A percentile compares a stretch with the other conserved stretches of the same genome.
Conservation (phyloP, 2,329 filamentous ascomycete genomes). For the Metarhizium robertsii region DNA sequence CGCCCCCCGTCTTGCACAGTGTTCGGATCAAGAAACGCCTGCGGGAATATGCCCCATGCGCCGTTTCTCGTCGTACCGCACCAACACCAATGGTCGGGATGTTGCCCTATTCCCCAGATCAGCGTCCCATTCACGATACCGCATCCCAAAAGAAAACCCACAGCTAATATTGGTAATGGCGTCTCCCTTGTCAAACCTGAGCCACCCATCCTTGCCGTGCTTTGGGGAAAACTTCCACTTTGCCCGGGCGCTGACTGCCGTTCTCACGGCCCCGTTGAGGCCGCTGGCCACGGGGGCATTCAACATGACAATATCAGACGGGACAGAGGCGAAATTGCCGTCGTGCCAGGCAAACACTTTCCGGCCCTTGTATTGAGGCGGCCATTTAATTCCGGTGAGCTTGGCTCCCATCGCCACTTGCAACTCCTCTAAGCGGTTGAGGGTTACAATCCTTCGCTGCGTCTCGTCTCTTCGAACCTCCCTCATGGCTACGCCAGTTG, state of each 20-base stretch:
- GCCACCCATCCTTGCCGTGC: conserved; percentile 36
- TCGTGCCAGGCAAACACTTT: conserved; percentile 50
- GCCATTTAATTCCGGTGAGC: conserved; percentile 42
- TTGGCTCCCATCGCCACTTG: conserved; percentile 38
- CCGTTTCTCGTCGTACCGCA: conserved; percentile 41
- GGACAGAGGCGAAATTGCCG: conserved; percentile 38
- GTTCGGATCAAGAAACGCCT: conserved; percentile 36
- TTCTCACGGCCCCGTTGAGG: conserved; percentile 35
- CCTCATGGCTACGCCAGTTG: conserved; percentile 35
- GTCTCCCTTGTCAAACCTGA: conserved; percentile 58
- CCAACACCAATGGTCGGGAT: conserved; percentile 47
- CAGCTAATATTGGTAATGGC: conserved; percentile 54
- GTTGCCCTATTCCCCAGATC: conserved; percentile 25
- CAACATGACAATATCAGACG: conserved; percentile 37
- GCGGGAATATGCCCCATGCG: conserved; percentile 43
- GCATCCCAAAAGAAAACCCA: conserved; percentile 21
- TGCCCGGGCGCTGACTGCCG: conserved; percentile 36
- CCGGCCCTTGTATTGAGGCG: conserved; percentile 40
- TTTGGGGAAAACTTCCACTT: conserved; percentile 45
- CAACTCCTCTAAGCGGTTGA: conserved; percentile 27
- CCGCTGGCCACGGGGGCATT: conserved; percentile 31
- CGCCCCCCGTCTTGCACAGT: conserved; percentile 27
- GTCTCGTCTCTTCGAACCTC: conserved; percentile 37
- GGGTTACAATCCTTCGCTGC: conserved; percentile 33
- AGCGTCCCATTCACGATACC: background rate